Evolutionary conservation across 2,329 filamentous ascomycete genomes (phyloP).

Genomic region (Clarireedia paspali): DNA sequence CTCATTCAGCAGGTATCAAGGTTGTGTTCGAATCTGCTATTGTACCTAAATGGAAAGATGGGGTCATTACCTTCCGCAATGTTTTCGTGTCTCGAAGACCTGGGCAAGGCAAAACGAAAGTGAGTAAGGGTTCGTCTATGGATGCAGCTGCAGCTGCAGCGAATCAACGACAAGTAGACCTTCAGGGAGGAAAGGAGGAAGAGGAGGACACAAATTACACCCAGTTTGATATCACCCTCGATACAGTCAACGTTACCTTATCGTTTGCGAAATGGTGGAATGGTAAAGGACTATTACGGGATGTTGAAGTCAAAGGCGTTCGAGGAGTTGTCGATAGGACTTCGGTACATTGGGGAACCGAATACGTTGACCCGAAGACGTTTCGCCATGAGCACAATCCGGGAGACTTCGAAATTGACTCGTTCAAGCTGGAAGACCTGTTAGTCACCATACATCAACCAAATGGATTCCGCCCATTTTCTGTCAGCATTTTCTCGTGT

Average conservation of each 20-base stretch:
- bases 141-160: conserved; percentile 81
- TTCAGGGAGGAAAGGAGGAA: conserved; percentile 37
- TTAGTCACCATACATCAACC: conserved; percentile 90
- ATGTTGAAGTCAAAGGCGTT: conserved; percentile 91
- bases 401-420: conserved; percentile 94
- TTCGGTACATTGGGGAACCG: conserved; percentile 63
- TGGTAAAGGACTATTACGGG: conserved; percentile 80
- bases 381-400: conserved; percentile 83
- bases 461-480: conserved; percentile 83
- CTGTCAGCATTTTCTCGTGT: conserved; percentile 91
- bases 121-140: conserved; percentile 84
- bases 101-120: conserved; percentile 71
- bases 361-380: conserved; percentile 70
- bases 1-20: conserved; percentile 83
- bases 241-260: conserved; percentile 90
- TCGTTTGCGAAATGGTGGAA: conserved; percentile 99
- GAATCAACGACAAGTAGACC: conserved; percentile 51
- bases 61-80: conserved; percentile 93
- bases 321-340: conserved; percentile 89
- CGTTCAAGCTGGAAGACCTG: conserved; percentile 92
- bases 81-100: conserved; percentile 91
- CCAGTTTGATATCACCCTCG: conserved; percentile 91
- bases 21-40: conserved; percentile 97
- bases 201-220: conserved; percentile 94
- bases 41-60: conserved; percentile 90